A percentile compares a stretch with the other conserved stretches of the same genome.
These are phyloP conservation scores for Chaetomium olivaceum DNA, from an alignment of 2,329 filamentous ascomycete genomes.

Conservation along the genomic window DNA sequence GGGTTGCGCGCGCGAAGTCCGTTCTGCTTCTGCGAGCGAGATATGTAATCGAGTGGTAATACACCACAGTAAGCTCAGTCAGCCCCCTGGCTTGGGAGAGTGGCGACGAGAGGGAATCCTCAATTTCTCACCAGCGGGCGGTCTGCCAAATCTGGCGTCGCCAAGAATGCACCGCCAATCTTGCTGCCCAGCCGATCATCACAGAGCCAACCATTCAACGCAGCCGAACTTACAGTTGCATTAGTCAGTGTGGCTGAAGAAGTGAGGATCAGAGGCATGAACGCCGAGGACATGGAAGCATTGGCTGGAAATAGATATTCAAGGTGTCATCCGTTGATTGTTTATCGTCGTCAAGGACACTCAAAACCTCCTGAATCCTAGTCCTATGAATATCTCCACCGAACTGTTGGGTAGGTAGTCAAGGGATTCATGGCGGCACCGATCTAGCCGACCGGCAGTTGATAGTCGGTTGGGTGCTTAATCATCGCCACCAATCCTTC, in stretches of 20 bases:
- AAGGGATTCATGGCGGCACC: neutral
- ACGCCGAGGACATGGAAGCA: neutral
- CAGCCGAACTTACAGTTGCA: neutral
- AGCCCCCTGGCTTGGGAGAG: neutral
- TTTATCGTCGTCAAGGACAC: neutral
- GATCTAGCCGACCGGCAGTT: neutral
- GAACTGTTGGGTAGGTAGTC: neutral
- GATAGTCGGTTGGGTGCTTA: neutral
- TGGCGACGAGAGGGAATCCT: neutral
- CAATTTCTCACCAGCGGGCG: neutral
- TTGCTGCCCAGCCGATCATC: neutral
- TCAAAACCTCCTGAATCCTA: neutral
- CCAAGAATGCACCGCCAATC: neutral
- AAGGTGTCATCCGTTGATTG: neutral
- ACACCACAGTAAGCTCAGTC: neutral
- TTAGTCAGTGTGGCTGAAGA: neutral
- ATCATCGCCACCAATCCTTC: neutral
- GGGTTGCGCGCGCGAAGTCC: neutral
- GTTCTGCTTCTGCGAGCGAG: neutral
- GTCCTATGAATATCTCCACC: neutral
- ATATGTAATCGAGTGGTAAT: neutral
- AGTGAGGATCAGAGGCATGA: neutral
- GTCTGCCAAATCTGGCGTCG: neutral
- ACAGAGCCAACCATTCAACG: neutral
- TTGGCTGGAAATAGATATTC: neutral